phyloP scores from a whole-genome alignment of 2,329 filamentous ascomycete genomes.

The Talaromyces atroroseus region DNA sequence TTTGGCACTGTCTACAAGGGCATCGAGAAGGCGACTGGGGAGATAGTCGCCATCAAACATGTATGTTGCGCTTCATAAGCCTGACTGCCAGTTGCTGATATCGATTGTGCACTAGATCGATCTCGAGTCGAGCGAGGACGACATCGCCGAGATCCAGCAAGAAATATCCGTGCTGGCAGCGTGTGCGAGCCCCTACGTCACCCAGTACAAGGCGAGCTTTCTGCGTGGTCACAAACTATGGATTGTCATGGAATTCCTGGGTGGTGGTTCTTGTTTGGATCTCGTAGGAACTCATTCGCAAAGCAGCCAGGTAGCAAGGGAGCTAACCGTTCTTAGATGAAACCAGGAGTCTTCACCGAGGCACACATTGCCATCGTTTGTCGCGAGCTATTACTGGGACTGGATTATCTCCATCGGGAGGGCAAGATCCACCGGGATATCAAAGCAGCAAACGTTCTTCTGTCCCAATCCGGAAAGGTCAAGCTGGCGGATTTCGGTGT shows the following conservation, averaged over 20 bases:
- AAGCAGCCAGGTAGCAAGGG: background rate
- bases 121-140: constrained; percentile 96
- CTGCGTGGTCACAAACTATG: constrained; percentile 94
- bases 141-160: constrained; percentile 96
- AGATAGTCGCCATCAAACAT: constrained; percentile 95
- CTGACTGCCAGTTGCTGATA: background rate
- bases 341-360: constrained; percentile 84
- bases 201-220: constrained; percentile 94
- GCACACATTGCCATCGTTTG: constrained; percentile 90
- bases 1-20: constrained; percentile 98
- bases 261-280: constrained; percentile 91
- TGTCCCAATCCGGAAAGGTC: constrained; percentile 85
- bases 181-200: constrained; percentile 88
- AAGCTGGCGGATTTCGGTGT: constrained; percentile 97
- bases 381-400: constrained; percentile 78
- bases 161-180: constrained; percentile 94
- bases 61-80: constrained; percentile 42
- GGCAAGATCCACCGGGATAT: constrained; percentile 97
- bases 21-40: constrained; percentile 82
- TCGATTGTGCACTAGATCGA: constrained; percentile 65
- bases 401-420: constrained; percentile 89
- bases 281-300: constrained; percentile 53
- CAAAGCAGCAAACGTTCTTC: constrained; percentile 91
- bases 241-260: constrained; percentile 99
- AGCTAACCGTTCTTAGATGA: constrained; percentile 55